Conservation (phyloP, 2,329 filamentous ascomycete species). For the Paecilomyces variotii region DNA sequence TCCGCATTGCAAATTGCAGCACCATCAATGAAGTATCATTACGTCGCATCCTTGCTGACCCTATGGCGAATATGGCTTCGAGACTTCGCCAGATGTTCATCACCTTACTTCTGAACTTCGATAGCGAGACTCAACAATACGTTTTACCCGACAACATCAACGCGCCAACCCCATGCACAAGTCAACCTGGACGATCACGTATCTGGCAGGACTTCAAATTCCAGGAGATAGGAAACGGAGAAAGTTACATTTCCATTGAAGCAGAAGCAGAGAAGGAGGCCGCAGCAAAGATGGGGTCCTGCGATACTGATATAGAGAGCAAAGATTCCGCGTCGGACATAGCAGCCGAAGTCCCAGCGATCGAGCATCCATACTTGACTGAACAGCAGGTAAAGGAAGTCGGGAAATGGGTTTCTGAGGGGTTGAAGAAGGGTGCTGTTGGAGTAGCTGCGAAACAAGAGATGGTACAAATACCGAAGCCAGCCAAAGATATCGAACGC, state of each 20-base stretch:
- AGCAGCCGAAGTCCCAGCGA: background rate
- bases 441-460: background rate
- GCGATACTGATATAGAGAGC: background rate
- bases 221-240: constrained; percentile 20
- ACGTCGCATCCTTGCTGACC: constrained; percentile 17
- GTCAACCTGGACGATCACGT: constrained; percentile 15
- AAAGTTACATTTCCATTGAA: constrained; percentile 11
- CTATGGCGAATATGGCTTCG: constrained; percentile 3
- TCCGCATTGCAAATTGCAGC: constrained; percentile 13
- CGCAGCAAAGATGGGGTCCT: background rate
- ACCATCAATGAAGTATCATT: constrained; percentile 11
- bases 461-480: background rate
- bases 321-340: constrained; percentile 1
- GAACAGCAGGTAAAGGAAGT: constrained; percentile 21
- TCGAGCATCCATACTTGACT: constrained; percentile 16
- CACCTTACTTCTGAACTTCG: constrained; percentile 12
- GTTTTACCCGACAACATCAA: constrained; percentile 11
- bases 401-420: constrained; percentile 21
- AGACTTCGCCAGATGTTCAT: constrained; percentile 15
- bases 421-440: constrained; percentile 11
- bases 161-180: constrained; percentile 11
- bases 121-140: constrained; percentile 8
- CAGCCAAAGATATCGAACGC: background rate
- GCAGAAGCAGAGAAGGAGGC: constrained; percentile 8
- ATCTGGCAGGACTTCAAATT: constrained; percentile 26